Evolutionary conservation across 2,329 filamentous ascomycete genomes (phyloP), one percentile per base, ranked within the genome.

Genomic region (Elsinoe batatas): DNA sequence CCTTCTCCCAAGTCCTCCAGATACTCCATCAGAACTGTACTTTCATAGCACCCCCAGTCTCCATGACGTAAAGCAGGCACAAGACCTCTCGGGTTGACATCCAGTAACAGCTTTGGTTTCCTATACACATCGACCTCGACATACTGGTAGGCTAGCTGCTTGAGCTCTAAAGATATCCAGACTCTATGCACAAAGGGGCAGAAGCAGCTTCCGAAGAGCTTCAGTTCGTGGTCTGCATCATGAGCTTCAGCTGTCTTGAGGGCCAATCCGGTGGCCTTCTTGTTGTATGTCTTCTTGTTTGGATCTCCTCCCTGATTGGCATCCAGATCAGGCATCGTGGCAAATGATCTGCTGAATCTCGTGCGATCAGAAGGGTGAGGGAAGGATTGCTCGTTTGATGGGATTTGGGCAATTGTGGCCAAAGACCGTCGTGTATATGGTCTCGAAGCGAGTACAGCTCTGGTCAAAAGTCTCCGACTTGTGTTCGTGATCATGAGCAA

Each of bases 121-220:
- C 83, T 81, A 66, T 88, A 90, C 6, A 88, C 86, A 64, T 94
- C 86, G 44, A 88, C 83, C 69, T 95, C 89, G 63, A 89, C 84
- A 69, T 94, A 95, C 66, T 94, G 87, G 66, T 95, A 95, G 36
- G 80, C 74, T 7, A 93, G 76, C 15, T 81, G 79, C 67, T 93
- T 93, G 63, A 83, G 76, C 68, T 95, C 88, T 35, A 95, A 76
- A 1, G 88, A 86, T 60, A 95, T 93, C 89, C 89, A 95, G 22
- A 93, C 86, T 15, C 88, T 82, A 67, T 94, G 88, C 1, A 89
- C 88, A 66, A 91, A 93, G 22, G 88, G 88, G 65, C 89, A 94
- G 68, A 90, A 93, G 67, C 87, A 91, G 63, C 85, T 86, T 26
- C 87, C 87, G 66, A 85, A 94, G 1, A 95, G 74, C 69, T 89